These are phyloP conservation scores for Aspergillus terreus DNA, from an alignment of 2,329 filamentous ascomycete species.

Conservation along the genomic window DNA sequence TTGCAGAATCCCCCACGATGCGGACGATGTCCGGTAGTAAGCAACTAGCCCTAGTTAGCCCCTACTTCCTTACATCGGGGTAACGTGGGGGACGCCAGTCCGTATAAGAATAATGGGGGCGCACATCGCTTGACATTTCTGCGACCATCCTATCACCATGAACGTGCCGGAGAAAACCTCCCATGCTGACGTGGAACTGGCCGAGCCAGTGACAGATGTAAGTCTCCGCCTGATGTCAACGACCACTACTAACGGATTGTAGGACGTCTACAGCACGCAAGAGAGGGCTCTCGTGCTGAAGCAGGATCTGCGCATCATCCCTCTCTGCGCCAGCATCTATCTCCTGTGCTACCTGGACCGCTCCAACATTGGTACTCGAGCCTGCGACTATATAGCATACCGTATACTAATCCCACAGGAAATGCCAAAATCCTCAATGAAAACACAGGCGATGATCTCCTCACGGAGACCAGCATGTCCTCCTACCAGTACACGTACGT, in stretches of 20 bases:
- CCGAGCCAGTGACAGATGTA: conserved; percentile 2
- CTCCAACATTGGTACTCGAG: conserved; percentile 57
- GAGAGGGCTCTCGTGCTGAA: conserved; percentile 48
- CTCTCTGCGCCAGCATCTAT: conserved; percentile 62
- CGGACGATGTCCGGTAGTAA: too few relatives aligned
- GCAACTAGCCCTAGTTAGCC: too few relatives aligned
- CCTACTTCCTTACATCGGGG: too few relatives aligned
- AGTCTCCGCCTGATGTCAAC: conserved; percentile 6
- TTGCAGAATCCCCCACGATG: too few relatives aligned
- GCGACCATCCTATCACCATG: conserved; percentile 12
- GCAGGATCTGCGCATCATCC: conserved; percentile 62
- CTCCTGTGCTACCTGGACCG: conserved; percentile 66
- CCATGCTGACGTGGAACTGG: conserved; percentile 12
- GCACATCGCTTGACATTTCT: too few relatives aligned
- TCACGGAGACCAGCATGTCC: conserved; percentile 59
- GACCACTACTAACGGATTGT: neutral
- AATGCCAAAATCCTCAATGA: conserved; percentile 66
- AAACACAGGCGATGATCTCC: conserved; percentile 58
- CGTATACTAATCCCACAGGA: conserved; percentile 19
- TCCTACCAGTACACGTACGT: conserved; percentile 56
- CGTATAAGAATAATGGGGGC: too few relatives aligned
- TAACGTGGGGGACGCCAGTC: too few relatives aligned
- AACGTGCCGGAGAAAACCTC: conserved; percentile 13
- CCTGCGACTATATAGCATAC: neutral
- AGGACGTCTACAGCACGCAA: neutral